Evolutionary conservation across 176 grass and related monocot genomes (phyloP).

Genomic region (Otatea glauca): DNA sequence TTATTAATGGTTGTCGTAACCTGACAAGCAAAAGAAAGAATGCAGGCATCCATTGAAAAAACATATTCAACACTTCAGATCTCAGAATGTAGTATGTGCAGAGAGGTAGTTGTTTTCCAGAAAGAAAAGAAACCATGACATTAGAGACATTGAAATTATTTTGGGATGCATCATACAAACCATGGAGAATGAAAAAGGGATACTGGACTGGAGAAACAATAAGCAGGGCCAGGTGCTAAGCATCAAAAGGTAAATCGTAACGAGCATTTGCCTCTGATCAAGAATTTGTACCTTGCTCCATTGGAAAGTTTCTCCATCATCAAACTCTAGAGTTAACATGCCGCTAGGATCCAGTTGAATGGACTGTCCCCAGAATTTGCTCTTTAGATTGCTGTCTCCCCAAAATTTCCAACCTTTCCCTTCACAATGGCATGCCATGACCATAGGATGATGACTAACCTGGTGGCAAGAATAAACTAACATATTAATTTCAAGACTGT

Average conservation of each 20-base stretch:
- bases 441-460: slow-evolving; percentile 96
- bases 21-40: slow-evolving; percentile 50
- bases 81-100: not conserved
- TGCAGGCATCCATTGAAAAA: slow-evolving; percentile 16
- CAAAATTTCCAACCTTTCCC: slow-evolving; percentile 96
- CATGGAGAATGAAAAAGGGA: not conserved
- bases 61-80: slow-evolving; percentile 23
- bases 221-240: not conserved
- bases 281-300: slow-evolving; percentile 80
- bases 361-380: slow-evolving; percentile 92
- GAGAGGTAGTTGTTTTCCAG: not conserved
- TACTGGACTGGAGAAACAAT: slow-evolving; percentile 15
- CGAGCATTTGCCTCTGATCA: not conserved
- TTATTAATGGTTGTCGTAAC: slow-evolving; percentile 89
- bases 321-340: slow-evolving; percentile 77
- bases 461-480: slow-evolving; percentile 54
- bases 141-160: slow-evolving; percentile 25
- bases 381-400: slow-evolving; percentile 80
- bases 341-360: slow-evolving; percentile 83
- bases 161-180: not conserved
- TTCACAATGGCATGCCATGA: slow-evolving; percentile 88
- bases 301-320: slow-evolving; percentile 95
- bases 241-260: slow-evolving; percentile 5
- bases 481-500: slow-evolving; percentile 20
- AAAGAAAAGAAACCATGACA: slow-evolving; percentile 30